Evolutionary conservation across 2,329 filamentous ascomycete species (phyloP).

Genomic region (Colletotrichum sansevieriae): DNA sequence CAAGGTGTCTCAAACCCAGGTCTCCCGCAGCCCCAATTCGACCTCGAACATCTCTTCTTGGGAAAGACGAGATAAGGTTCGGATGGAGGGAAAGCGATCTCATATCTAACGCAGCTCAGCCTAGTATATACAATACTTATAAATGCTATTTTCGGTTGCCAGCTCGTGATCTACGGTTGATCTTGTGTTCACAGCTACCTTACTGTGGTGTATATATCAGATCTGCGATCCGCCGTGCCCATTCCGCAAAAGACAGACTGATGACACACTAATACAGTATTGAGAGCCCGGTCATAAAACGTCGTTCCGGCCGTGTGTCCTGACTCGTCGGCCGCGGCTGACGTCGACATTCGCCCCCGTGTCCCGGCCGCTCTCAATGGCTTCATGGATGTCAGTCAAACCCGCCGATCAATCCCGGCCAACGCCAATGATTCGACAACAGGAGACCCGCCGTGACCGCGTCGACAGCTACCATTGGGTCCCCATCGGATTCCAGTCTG

Average conservation of each 20-base stretch:
- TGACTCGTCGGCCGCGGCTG: conserved; percentile 27
- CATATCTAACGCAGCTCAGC: conserved; percentile 4
- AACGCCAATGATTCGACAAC: conserved; percentile 9
- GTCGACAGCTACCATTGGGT: conserved; percentile 15
- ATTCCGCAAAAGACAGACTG: not conserved
- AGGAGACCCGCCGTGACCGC: conserved; percentile 9
- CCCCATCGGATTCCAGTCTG: not conserved
- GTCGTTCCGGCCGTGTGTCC: conserved; percentile 20
- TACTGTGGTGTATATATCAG: not conserved
- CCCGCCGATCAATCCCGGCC: conserved; percentile 27
- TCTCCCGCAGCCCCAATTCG: not conserved
- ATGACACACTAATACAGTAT: not conserved
- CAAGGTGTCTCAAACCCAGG: not conserved
- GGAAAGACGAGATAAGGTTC: not conserved
- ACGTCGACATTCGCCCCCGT: conserved; percentile 16
- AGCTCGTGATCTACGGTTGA: conserved; percentile 13
- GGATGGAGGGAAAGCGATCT: not conserved
- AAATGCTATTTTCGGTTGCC: conserved; percentile 8
- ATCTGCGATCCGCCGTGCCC: conserved; percentile 19
- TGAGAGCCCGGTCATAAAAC: not conserved
- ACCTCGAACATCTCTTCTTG: not conserved
- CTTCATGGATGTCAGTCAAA: not conserved
- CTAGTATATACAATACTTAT: not conserved
- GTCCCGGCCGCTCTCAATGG: not conserved
- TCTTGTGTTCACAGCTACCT: not conserved